These are phyloP conservation scores for Litsea cubeba DNA, from an alignment of 164 flowering plant genomes.

Conservation along the genomic window DNA sequence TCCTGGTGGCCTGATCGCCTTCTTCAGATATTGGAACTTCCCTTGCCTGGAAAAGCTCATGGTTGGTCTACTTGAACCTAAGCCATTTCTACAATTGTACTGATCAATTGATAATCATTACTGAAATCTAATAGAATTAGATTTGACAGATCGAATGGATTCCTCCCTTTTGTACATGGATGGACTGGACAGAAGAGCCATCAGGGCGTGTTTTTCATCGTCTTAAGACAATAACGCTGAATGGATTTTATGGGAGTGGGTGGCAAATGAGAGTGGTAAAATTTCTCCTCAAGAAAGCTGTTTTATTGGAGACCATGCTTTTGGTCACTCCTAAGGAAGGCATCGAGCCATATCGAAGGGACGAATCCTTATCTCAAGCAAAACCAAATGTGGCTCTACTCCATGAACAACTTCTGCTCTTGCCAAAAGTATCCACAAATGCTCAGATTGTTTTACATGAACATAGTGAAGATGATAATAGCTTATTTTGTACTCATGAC, in stretches of 20 bases:
- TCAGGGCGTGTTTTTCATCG: not conserved
- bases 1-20: not conserved
- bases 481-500: constrained; percentile 3
- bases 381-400: not conserved
- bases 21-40: not conserved
- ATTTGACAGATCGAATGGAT: not conserved
- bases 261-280: constrained; percentile 8
- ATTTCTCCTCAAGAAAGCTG: constrained; percentile 8
- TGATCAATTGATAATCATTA: not conserved
- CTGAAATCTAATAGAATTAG: too few species aligned
- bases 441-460: constrained; percentile 10
- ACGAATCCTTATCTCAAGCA: not conserved
- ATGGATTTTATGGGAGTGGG: constrained; percentile 3
- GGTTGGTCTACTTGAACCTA: not conserved
- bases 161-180: not conserved
- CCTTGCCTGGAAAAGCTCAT: not conserved
- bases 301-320: constrained; percentile 3
- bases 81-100: not conserved
- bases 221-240: constrained; percentile 10
- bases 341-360: not conserved
- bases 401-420: not conserved
- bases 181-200: not conserved
- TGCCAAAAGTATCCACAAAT: constrained; percentile 8
- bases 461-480: not conserved
- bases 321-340: constrained; percentile 8